Evolutionary conservation across 768 basidiomycete genomes (phyloP).

Genomic region (Serendipita vermifera): DNA sequence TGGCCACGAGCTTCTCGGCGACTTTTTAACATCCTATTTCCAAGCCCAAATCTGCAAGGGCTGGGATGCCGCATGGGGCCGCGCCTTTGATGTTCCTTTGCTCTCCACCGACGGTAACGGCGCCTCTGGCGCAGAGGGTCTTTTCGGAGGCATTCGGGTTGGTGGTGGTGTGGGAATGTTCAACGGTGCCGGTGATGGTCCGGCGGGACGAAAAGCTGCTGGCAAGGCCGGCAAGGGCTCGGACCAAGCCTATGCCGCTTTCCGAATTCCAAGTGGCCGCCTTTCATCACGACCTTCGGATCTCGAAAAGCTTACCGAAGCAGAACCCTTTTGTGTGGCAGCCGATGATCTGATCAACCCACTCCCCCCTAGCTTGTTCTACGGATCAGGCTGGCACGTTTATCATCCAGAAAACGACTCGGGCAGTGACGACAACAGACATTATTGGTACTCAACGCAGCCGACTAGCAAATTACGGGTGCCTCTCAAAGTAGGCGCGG

Average conservation of each 20-base stretch:
- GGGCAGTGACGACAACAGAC: constrained; percentile 38
- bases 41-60: constrained; percentile 78
- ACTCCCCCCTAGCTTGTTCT: constrained; percentile 84
- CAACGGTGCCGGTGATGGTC: constrained; percentile 23
- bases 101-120: constrained; percentile 27
- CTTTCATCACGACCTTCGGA: constrained; percentile 30
- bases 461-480: constrained; percentile 74
- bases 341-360: constrained; percentile 99
- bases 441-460: constrained; percentile 88
- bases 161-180: background rate
- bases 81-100: constrained; percentile 45
- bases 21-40: constrained; percentile 83
- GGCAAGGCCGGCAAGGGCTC: constrained; percentile 5
- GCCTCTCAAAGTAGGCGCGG: constrained; percentile 71
- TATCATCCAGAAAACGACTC: constrained; percentile 62
- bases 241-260: constrained; percentile 17
- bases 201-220: background rate
- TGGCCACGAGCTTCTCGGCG: constrained; percentile 82
- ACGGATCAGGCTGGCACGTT: constrained; percentile 81
- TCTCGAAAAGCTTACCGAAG: constrained; percentile 54
- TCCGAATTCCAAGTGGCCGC: constrained; percentile 24
- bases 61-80: constrained; percentile 63
- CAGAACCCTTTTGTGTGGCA: constrained; percentile 81
- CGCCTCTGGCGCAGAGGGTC: constrained; percentile 41
- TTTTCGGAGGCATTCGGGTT: constrained; percentile 77